Conservation (phyloP, 352 stramenopile species). For the Phytopythium helicoides region DNA sequence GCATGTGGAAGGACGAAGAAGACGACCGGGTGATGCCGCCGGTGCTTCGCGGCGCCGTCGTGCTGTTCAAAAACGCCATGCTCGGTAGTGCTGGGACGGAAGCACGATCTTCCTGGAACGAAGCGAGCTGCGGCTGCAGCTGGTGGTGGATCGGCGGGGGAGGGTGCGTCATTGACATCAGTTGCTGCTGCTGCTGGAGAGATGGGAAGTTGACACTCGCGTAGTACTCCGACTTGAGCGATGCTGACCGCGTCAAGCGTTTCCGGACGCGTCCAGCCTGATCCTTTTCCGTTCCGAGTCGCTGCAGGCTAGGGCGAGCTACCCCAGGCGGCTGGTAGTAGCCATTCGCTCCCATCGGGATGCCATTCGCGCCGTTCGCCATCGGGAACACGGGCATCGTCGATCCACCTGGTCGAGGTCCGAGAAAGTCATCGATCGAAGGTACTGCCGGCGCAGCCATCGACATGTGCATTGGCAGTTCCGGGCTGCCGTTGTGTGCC, state of each 20-base stretch:
- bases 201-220: constrained; percentile 42
- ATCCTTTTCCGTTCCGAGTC: constrained; percentile 28
- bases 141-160: constrained; percentile 4
- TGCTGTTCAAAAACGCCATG: constrained; percentile 29
- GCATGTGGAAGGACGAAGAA: constrained; percentile 22
- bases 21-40: constrained; percentile 9
- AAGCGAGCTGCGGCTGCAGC: constrained; percentile 20
- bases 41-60: constrained; percentile 15
- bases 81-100: constrained; percentile 34
- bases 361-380: constrained; percentile 3
- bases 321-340: background rate
- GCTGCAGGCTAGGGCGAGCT: constrained; percentile 12
- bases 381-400: constrained; percentile 5
- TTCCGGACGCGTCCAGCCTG: constrained; percentile 58
- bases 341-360: constrained; percentile 2
- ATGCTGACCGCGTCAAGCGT: constrained; percentile 64
- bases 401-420: constrained; percentile 5
- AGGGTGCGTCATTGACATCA: constrained; percentile 30
- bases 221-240: constrained; percentile 76
- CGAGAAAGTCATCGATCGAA: constrained; percentile 48
- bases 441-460: constrained; percentile 12
- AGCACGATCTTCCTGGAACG: constrained; percentile 22
- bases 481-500: constrained; percentile 10
- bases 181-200: constrained; percentile 27
- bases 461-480: background rate